Evolutionary conservation across 208 protist genomes (phyloP).

Genomic region (Herpetomonas samuelpessoai): DNA sequence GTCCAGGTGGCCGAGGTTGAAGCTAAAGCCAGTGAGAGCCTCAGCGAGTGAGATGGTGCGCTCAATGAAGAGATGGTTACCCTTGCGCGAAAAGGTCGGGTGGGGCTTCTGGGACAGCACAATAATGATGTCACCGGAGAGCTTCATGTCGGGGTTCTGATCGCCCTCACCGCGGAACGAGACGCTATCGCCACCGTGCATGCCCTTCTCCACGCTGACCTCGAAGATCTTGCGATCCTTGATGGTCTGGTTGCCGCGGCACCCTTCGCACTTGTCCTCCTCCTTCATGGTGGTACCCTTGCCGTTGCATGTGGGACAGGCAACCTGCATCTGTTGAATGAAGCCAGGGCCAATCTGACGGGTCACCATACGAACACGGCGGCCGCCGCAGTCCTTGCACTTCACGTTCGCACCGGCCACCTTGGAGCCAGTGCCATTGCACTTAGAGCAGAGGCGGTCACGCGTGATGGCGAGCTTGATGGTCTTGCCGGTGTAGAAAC

Average conservation of each 20-base stretch:
- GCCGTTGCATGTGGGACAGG: slow-evolving; percentile 93
- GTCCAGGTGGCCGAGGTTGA: slow-evolving; percentile 92
- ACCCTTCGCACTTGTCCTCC: slow-evolving; percentile 94
- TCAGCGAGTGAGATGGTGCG: slow-evolving; percentile 91
- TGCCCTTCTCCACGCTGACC: slow-evolving; percentile 97
- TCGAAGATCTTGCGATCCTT: slow-evolving; percentile 97
- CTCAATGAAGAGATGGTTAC: slow-evolving; percentile 94
- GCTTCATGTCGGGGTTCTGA: slow-evolving; percentile 90
- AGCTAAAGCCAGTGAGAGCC: slow-evolving; percentile 93
- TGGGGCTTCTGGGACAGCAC: slow-evolving; percentile 96
- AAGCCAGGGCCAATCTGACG: slow-evolving; percentile 96
- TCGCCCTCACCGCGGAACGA: slow-evolving; percentile 96
- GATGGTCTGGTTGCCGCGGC: slow-evolving; percentile 94
- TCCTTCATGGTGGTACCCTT: slow-evolving; percentile 89
- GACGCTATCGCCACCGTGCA: slow-evolving; percentile 95
- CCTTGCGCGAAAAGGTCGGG: slow-evolving; percentile 91
- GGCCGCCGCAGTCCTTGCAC: slow-evolving; percentile 93
- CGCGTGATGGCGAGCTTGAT: slow-evolving; percentile 95
- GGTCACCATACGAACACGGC: slow-evolving; percentile 91
- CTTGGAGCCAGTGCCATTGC: slow-evolving; percentile 83
- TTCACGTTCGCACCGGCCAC: slow-evolving; percentile 64
- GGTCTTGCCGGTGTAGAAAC: slow-evolving; percentile 98
- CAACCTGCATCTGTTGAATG: slow-evolving; percentile 95
- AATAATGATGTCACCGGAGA: slow-evolving; percentile 98
- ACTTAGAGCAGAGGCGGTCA: slow-evolving; percentile 86